Percentiles rank a stretch among this genome's conserved stretches.
phyloP scores from a whole-genome alignment of 257 asterid genomes.

The Fraxinus pennsylvanica region DNA sequence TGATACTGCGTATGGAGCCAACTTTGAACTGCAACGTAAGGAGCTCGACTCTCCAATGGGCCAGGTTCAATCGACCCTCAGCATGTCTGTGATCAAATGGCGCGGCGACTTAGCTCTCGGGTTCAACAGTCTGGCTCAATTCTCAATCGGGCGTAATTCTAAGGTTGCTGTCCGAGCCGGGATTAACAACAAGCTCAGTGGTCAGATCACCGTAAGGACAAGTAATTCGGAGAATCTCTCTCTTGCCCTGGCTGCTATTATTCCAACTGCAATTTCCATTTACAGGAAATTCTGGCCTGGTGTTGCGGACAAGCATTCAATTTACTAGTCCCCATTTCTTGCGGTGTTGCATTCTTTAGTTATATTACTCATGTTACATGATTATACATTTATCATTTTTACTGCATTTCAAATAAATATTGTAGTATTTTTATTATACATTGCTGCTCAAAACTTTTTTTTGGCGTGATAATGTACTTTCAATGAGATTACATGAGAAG shows the following conservation, averaged over 20 bases:
- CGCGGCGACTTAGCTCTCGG: constrained; percentile 92
- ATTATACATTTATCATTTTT: constrained; percentile 23
- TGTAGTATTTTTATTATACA: constrained; percentile 19
- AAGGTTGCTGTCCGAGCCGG: constrained; percentile 95
- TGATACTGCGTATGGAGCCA: constrained; percentile 88
- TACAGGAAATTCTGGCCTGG: constrained; percentile 73
- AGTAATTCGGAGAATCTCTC: constrained; percentile 95
- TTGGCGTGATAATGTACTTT: constrained; percentile 13
- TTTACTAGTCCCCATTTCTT: constrained; percentile 48
- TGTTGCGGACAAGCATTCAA: constrained; percentile 56
- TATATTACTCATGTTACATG: constrained; percentile 18
- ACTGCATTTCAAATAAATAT: constrained; percentile 34
- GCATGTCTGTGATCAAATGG: constrained; percentile 82
- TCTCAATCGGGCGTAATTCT: constrained; percentile 66
- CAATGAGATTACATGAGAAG: constrained; percentile 28
- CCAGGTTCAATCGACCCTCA: constrained; percentile 81
- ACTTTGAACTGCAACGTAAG: constrained; percentile 80
- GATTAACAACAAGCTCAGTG: constrained; percentile 87
- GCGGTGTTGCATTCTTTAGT: constrained; percentile 28
- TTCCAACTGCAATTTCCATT: constrained; percentile 67
- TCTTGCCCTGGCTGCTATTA: constrained; percentile 73
- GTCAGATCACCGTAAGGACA: constrained; percentile 85
- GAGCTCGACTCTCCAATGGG: constrained; percentile 85
- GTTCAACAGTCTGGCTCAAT: constrained; percentile 70
- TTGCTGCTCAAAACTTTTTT: constrained; percentile 23